phyloP scores from a whole-genome alignment of 1,284 basidiomycete genomes.

The Apiotrichum montevideense region DNA sequence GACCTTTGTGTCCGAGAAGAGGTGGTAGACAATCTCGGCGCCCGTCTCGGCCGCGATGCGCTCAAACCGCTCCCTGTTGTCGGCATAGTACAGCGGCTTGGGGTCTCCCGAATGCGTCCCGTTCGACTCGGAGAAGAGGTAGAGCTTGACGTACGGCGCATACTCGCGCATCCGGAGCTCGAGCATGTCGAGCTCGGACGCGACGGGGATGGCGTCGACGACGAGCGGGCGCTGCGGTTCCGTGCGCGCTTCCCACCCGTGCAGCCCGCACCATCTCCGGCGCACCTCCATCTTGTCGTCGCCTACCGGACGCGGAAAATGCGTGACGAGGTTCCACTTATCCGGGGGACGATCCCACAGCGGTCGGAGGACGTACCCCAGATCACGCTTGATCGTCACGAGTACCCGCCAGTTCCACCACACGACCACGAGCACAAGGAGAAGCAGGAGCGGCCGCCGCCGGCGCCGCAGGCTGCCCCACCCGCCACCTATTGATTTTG shows the following conservation, averaged over 20 bases:
- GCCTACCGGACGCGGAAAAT: slow-evolving; percentile 10
- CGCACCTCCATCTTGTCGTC: neutral
- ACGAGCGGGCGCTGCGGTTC: slow-evolving; percentile 6
- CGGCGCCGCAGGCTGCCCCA: no score
- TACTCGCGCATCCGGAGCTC: slow-evolving; percentile 65
- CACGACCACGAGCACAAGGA: no score
- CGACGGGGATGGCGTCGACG: slow-evolving; percentile 57
- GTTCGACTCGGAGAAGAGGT: slow-evolving; percentile 63
- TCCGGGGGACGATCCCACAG: slow-evolving; percentile 25
- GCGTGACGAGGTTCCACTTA: slow-evolving; percentile 18
- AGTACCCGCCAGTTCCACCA: no score
- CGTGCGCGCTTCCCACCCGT: slow-evolving; percentile 17
- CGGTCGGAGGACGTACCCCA: slow-evolving; percentile 27
- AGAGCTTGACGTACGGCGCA: slow-evolving; percentile 56
- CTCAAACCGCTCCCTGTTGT: slow-evolving; percentile 18
- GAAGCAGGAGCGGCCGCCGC: no score
- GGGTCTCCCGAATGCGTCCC: slow-evolving; percentile 58
- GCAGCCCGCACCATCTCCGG: slow-evolving; percentile 19
- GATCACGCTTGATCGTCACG: slow-evolving; percentile 14
- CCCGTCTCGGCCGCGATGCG: slow-evolving; percentile 2
- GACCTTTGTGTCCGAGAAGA: slow-evolving; percentile 26
- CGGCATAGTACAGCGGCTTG: slow-evolving; percentile 54
- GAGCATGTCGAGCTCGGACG: slow-evolving; percentile 62
- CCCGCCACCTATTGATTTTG: no score
- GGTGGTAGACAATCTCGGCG: slow-evolving; percentile 9